A percentile compares a stretch with the other conserved stretches of the same genome.
These are phyloP conservation scores for Eucalyptus erythrocorys DNA, from an alignment of 345 rosid species.

Conservation along the genomic window DNA sequence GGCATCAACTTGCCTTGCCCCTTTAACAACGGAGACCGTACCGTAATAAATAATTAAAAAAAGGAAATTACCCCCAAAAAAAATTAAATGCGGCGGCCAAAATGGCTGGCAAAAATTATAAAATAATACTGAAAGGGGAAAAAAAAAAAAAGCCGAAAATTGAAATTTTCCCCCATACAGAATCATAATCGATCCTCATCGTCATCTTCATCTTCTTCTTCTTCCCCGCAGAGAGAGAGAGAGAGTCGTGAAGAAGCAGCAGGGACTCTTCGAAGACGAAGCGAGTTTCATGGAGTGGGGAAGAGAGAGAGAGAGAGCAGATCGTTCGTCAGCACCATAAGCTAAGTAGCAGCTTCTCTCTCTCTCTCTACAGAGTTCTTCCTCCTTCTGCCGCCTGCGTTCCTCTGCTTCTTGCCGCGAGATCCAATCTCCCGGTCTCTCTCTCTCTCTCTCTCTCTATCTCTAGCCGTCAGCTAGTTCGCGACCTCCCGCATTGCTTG, in stretches of 20 bases:
- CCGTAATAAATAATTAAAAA: neutral
- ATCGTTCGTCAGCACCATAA: neutral
- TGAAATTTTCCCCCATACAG: neutral
- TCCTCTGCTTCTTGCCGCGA: conserved; percentile 30
- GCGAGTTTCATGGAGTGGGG: neutral
- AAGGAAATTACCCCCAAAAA: neutral
- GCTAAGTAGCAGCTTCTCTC: neutral
- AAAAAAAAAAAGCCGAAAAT: neutral
- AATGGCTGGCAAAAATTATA: neutral
- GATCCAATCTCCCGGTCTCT: conserved; percentile 25
- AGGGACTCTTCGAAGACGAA: neutral
- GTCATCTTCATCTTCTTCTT: neutral
- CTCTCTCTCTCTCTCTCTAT: neutral
- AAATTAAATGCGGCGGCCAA: neutral
- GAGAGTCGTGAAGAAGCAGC: conserved; percentile 13
- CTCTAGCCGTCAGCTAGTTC: neutral
- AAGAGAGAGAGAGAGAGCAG: neutral
- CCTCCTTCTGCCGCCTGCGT: conserved; percentile 6
- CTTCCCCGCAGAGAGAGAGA: neutral
- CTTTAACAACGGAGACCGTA: neutral
- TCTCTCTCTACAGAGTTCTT: neutral
- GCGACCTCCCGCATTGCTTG: neutral
- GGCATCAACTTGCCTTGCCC: neutral
- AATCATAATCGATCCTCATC: neutral
- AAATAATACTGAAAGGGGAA: neutral